These are phyloP conservation scores for Starmerella stigmatis DNA, from an alignment of 805 yeast genomes.

Conservation along the genomic window DNA sequence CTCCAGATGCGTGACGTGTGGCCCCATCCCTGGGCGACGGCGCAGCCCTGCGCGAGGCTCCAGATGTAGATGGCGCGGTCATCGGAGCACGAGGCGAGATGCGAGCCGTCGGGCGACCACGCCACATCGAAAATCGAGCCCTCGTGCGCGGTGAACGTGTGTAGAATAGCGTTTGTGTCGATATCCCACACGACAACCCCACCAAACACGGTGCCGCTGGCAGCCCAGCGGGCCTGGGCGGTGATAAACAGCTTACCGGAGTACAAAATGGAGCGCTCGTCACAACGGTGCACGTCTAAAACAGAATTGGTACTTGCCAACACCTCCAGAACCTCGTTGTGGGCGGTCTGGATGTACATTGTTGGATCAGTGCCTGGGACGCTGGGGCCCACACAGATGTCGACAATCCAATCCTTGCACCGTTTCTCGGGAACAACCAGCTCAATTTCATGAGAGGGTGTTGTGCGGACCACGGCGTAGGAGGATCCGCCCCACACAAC, in stretches of 20 bases:
- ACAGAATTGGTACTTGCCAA: slow-evolving; percentile 22
- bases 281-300: slow-evolving; percentile 36
- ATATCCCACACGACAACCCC: slow-evolving; percentile 70
- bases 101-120: slow-evolving; percentile 45
- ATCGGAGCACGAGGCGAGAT: slow-evolving; percentile 77
- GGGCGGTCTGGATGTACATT: slow-evolving; percentile 61
- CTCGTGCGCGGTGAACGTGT: slow-evolving; percentile 62
- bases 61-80: slow-evolving; percentile 80
- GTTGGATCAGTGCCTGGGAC: slow-evolving; percentile 25
- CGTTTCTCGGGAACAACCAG: slow-evolving; percentile 23
- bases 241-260: slow-evolving; percentile 61
- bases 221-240: slow-evolving; percentile 41
- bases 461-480: slow-evolving; percentile 24
- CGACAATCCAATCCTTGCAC: slow-evolving; percentile 71
- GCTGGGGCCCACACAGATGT: slow-evolving; percentile 39
- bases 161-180: slow-evolving; percentile 35
- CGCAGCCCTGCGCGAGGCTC: slow-evolving; percentile 46
- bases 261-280: slow-evolving; percentile 73
- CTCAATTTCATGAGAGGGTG: background rate
- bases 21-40: slow-evolving; percentile 85
- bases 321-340: slow-evolving; percentile 49
- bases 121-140: slow-evolving; percentile 84
- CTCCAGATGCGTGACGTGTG: slow-evolving; percentile 93
- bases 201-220: slow-evolving; percentile 89
- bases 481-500: slow-evolving; percentile 60